A percentile compares a stretch with the other conserved stretches of the same genome.
Conservation (phyloP, 805 yeast genomes). For the Nakazawaea sp. region DNA sequence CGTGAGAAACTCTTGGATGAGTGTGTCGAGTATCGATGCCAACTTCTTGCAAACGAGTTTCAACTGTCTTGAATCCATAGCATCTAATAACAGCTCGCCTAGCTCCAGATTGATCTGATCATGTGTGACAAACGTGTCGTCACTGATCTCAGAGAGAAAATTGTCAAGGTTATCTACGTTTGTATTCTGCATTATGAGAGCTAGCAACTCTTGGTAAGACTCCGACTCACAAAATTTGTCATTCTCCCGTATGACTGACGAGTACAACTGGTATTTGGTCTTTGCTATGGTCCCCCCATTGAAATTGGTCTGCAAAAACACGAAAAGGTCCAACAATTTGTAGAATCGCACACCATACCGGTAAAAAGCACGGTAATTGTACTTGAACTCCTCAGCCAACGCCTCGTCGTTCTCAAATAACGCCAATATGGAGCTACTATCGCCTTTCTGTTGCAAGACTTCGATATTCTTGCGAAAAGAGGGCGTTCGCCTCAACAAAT, state of each 20-base stretch:
- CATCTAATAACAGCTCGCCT: neutral
- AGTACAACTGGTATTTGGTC: slow-evolving; percentile 5
- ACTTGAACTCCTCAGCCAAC: slow-evolving; percentile 3
- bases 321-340: slow-evolving; percentile 7
- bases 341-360: slow-evolving; percentile 1
- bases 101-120: slow-evolving; percentile 2
- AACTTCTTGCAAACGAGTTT: slow-evolving; percentile 2
- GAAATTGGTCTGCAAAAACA: neutral
- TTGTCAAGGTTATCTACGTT: neutral
- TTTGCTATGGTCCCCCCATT: neutral
- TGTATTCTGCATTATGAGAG: neutral
- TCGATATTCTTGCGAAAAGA: slow-evolving; percentile 5
- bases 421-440: neutral
- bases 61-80: neutral
- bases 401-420: slow-evolving; percentile 1
- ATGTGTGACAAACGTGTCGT: slow-evolving; percentile 3
- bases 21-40: neutral
- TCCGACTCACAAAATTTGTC: slow-evolving; percentile 1
- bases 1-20: neutral
- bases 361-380: slow-evolving; percentile 3
- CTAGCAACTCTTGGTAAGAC: slow-evolving; percentile 6
- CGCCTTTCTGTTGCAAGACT: neutral
- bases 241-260: slow-evolving; percentile 1
- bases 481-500: slow-evolving; percentile 2
- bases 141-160: neutral